These are phyloP conservation scores for Asterophora parasitica DNA, from an alignment of 768 basidiomycete genomes.

Conservation along the genomic window DNA sequence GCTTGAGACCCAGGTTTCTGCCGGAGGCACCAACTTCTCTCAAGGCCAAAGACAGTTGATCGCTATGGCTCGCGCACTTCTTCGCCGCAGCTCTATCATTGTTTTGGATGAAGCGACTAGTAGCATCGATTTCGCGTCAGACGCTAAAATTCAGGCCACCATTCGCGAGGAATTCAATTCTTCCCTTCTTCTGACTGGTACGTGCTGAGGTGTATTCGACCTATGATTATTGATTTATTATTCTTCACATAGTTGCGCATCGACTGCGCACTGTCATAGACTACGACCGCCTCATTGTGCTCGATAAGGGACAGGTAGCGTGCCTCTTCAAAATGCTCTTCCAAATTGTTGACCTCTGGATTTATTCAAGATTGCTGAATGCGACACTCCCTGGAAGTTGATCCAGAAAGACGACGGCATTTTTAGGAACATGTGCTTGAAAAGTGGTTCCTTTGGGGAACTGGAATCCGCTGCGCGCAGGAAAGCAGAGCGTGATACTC, in stretches of 20 bases:
- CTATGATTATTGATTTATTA: background rate
- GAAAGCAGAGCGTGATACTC: conserved; percentile 10
- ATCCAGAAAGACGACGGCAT: conserved; percentile 58
- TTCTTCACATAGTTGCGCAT: conserved; percentile 52
- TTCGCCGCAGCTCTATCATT: conserved; percentile 68
- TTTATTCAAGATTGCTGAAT: conserved; percentile 44
- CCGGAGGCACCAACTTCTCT: conserved; percentile 88
- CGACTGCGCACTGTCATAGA: conserved; percentile 76
- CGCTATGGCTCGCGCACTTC: conserved; percentile 78
- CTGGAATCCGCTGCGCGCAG: conserved; percentile 19
- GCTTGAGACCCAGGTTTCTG: conserved; percentile 75
- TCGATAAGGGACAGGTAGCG: conserved; percentile 61
- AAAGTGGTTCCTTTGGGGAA: conserved; percentile 22
- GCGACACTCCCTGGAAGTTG: conserved; percentile 69
- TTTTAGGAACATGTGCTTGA: conserved; percentile 23
- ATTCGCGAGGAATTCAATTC: conserved; percentile 82
- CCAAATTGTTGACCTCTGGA: too few relatives aligned
- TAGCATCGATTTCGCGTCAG: conserved; percentile 84
- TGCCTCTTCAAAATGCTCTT: too few relatives aligned
- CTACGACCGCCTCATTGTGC: conserved; percentile 72
- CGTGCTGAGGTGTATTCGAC: conserved; percentile 15
- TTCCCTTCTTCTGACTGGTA: conserved; percentile 69
- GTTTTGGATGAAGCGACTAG: conserved; percentile 83
- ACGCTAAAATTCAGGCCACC: conserved; percentile 84
- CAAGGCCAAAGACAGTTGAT: conserved; percentile 89